These are phyloP conservation scores for Syncephalastrum racemosum DNA, from an alignment of 371 early-diverging fungal species.

Conservation along the genomic window DNA sequence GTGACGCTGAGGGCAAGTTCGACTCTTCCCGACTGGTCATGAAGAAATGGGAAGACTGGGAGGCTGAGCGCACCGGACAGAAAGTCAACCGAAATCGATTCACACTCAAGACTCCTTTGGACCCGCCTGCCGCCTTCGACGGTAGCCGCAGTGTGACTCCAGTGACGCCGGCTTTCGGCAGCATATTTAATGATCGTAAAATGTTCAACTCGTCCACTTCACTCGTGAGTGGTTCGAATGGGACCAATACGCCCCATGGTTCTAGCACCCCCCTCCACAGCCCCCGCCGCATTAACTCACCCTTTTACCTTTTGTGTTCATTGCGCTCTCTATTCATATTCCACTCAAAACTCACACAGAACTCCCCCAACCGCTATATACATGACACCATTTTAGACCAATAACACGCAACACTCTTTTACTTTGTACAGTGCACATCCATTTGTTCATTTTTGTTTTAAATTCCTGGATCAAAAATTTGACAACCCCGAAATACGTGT, in stretches of 20 bases:
- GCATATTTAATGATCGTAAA: constrained; percentile 48
- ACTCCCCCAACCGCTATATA: too few relatives aligned
- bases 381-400: too few relatives aligned
- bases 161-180: constrained; percentile 38
- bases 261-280: constrained; percentile 9
- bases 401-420: too few relatives aligned
- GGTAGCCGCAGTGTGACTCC: constrained; percentile 16
- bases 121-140: constrained; percentile 30
- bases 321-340: too few relatives aligned
- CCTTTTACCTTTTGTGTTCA: too few relatives aligned
- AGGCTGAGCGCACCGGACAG: constrained; percentile 58
- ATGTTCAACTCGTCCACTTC: constrained; percentile 44
- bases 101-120: constrained; percentile 34
- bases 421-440: too few relatives aligned
- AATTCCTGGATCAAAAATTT: constrained; percentile 3
- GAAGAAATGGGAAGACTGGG: constrained; percentile 76
- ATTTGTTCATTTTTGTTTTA: neutral
- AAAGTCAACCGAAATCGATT: constrained; percentile 29
- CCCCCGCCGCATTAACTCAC: neutral
- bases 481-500: neutral
- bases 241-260: constrained; percentile 6
- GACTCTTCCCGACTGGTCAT: constrained; percentile 66
- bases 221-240: neutral
- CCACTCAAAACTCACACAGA: too few relatives aligned
- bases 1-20: constrained; percentile 62